Evolutionary conservation across 2,329 filamentous ascomycete genomes (phyloP), one percentile per base, ranked within the genome.

Genomic region (Fonsecaea nubica): DNA sequence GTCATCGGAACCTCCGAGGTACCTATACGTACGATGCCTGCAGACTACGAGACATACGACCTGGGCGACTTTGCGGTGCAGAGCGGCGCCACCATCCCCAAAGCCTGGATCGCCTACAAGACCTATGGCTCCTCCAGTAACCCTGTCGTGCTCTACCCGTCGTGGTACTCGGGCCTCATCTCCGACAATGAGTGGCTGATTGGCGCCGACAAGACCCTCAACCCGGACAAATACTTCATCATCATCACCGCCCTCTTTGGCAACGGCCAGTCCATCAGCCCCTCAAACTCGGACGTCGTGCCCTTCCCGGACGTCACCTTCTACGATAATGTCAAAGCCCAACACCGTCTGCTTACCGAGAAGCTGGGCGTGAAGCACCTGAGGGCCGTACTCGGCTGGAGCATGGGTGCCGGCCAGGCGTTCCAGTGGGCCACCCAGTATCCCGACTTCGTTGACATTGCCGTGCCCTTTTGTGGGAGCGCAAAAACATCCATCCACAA

Each of bases 101-200:
- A 86, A 71, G 91, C 91, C 1, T 85, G 86, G 73, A 87, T 94
- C 62, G 90, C 90, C 15, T 94, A 92, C 82, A 92, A 90, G 77
- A 92, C 90, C 0, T 89, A 90, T 71, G 91, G 91, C 21, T 81
- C 88, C 63, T 75, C 85, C 0, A 83, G 80, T 0, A 81, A 80
- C 5, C 90, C 90, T 7, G 87, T 87, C 2, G 86, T 93, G 65
- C 85, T 93, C 67, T 93, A 93, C 74, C 91, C 91, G 1, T 88
- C 88, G 1, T 93, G 91, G 91, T 93, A 89, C 75, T 89, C 87
- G 18, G 88, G 88, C 66, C 80, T 78, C 2, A 91, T 93, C 68
- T 80, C 83, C 2, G 88, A 91, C 73, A 93, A 93, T 67, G 83
- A 90, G 75, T 93, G 91, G 91, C 84, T 93, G 10, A 84, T 92